Conservation (phyloP, 2,329 filamentous ascomycete genomes). For the Fusarium sp. region DNA sequence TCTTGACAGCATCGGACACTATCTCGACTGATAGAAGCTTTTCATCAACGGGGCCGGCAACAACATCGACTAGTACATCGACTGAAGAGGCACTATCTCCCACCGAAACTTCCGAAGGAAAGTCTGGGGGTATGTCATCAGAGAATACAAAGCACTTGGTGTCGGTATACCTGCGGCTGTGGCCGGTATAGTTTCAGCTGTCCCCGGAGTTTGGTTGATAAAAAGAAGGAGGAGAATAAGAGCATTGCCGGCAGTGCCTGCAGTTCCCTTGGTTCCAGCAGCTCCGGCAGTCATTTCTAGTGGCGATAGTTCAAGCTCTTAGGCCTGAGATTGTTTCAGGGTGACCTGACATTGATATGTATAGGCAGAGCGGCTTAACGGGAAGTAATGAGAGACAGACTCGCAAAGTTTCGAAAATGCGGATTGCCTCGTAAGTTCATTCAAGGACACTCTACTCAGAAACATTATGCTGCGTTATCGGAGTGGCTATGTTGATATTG, state of each 20-base stretch:
- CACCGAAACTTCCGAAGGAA: not conserved
- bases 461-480: not conserved
- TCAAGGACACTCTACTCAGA: too few species aligned
- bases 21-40: not conserved
- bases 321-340: not conserved
- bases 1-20: not conserved
- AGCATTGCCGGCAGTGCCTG: accelerated
- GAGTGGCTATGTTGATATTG: not conserved
- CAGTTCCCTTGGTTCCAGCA: not conserved
- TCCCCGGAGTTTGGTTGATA: not conserved
- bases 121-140: not conserved
- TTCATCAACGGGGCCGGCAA: accelerated
- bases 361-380: too few species aligned
- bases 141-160: not conserved
- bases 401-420: too few species aligned
- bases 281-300: not conserved
- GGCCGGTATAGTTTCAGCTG: not conserved
- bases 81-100: not conserved
- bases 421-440: not conserved
- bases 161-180: not conserved
- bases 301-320: not conserved
- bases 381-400: not conserved
- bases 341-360: too few species aligned
- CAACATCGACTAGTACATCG: not conserved
- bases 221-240: not conserved